These are phyloP conservation scores for Eucalyptus leucophloia DNA, from an alignment of 345 rosid genomes.

Conservation along the genomic window DNA sequence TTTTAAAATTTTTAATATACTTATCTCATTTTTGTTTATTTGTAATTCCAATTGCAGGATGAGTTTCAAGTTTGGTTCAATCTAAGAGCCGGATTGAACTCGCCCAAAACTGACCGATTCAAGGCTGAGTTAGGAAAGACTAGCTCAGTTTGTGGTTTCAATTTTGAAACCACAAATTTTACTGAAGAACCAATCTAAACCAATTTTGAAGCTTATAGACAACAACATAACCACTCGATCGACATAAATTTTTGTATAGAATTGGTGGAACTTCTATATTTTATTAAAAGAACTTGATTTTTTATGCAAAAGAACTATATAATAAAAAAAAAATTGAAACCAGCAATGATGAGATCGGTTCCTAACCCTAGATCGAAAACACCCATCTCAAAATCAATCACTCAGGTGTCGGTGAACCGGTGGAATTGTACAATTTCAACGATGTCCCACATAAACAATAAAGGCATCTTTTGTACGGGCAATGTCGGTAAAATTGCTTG, in stretches of 20 bases:
- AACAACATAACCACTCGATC: accelerated
- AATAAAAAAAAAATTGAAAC: not conserved
- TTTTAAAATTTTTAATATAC: accelerated
- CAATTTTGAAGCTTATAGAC: too few species aligned
- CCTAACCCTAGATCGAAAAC: accelerated
- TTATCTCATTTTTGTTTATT: too few species aligned
- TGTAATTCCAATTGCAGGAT: accelerated
- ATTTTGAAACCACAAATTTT: not conserved
- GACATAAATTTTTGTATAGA: accelerated
- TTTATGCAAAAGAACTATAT: not conserved
- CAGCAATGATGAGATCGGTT: not conserved
- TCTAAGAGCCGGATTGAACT: accelerated
- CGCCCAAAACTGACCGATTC: accelerated
- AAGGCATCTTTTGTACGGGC: not conserved
- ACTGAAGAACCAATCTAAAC: not conserved
- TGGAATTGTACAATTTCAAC: not conserved
- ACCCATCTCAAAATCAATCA: accelerated
- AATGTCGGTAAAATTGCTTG: not conserved
- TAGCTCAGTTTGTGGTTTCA: not conserved
- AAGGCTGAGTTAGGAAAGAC: not conserved
- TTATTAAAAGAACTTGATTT: not conserved
- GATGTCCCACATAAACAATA: not conserved
- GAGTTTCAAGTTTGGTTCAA: accelerated
- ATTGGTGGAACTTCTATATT: not conserved
- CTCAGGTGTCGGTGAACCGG: not conserved